phyloP scores from a whole-genome alignment of 2,329 filamentous ascomycete genomes.

The Alternaria sp. region DNA sequence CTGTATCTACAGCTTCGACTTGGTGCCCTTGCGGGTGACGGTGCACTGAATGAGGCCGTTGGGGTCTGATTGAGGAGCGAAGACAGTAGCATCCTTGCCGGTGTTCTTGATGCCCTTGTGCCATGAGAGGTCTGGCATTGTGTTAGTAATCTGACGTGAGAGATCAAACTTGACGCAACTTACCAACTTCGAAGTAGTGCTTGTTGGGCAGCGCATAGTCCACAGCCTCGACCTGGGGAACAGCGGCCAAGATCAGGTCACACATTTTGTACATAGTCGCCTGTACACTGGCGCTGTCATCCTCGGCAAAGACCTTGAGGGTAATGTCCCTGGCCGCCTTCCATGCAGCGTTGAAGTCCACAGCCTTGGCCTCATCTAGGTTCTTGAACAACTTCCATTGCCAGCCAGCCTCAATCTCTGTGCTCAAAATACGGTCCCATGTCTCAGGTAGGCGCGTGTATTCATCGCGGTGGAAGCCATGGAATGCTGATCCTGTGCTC shows the following conservation, averaged over 20 bases:
- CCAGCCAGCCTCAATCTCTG: slow-evolving; percentile 89
- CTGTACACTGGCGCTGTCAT: slow-evolving; percentile 93
- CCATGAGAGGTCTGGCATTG: slow-evolving; percentile 82
- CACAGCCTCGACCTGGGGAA: slow-evolving; percentile 75
- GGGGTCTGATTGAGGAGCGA: slow-evolving; percentile 88
- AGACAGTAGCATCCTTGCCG: slow-evolving; percentile 93
- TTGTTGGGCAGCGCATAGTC: slow-evolving; percentile 94
- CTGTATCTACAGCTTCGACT: slow-evolving; percentile 54
- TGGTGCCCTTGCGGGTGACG: slow-evolving; percentile 68
- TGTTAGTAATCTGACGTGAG: slow-evolving; percentile 17
- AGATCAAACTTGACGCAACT: slow-evolving; percentile 47
- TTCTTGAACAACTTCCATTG: slow-evolving; percentile 77
- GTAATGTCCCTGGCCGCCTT: slow-evolving; percentile 81
- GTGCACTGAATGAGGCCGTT: slow-evolving; percentile 97
- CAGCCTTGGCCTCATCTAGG: slow-evolving; percentile 72
- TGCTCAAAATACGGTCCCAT: slow-evolving; percentile 95
- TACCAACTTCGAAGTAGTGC: slow-evolving; percentile 97
- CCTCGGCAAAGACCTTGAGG: slow-evolving; percentile 88
- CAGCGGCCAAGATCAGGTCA: slow-evolving; percentile 80
- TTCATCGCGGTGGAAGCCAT: slow-evolving; percentile 91
- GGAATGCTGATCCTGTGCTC: slow-evolving; percentile 95
- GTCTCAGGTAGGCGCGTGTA: slow-evolving; percentile 91
- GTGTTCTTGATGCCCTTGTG: slow-evolving; percentile 96
- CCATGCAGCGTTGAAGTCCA: slow-evolving; percentile 82
- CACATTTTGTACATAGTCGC: slow-evolving; percentile 99